phyloP scores from a whole-genome alignment of 2,329 filamentous ascomycete genomes.

The Coniochaeta sp. region DNA sequence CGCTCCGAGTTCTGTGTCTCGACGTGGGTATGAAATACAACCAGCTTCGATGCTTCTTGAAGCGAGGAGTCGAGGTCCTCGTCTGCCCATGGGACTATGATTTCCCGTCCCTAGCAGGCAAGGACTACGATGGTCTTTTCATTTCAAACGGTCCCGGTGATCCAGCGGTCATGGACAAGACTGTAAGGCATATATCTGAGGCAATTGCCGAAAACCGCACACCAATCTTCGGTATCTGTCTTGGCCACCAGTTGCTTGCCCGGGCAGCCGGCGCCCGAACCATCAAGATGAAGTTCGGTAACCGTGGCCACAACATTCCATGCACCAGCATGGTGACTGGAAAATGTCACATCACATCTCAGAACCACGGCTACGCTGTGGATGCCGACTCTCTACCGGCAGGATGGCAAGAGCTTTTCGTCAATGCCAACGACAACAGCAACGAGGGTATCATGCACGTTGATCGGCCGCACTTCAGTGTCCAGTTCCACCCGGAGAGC shows the following conservation, averaged over 20 bases:
- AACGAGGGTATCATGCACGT: slow-evolving; percentile 95
- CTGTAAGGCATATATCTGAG: slow-evolving; percentile 70
- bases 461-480: slow-evolving; percentile 87
- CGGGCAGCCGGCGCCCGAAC: slow-evolving; percentile 81
- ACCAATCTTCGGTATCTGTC: slow-evolving; percentile 92
- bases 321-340: slow-evolving; percentile 94
- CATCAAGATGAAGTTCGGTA: slow-evolving; percentile 98
- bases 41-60: slow-evolving; percentile 87
- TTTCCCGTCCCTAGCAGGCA: slow-evolving; percentile 67
- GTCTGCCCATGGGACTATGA: slow-evolving; percentile 97
- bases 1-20: slow-evolving; percentile 81
- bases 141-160: slow-evolving; percentile 97
- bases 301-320: slow-evolving; percentile 96
- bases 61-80: slow-evolving; percentile 85
- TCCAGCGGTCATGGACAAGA: slow-evolving; percentile 74
- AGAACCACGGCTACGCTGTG: slow-evolving; percentile 96
- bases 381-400: slow-evolving; percentile 67
- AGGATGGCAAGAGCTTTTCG: slow-evolving; percentile 89
- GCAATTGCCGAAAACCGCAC: slow-evolving; percentile 73
- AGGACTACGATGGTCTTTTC: slow-evolving; percentile 93
- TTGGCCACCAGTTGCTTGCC: slow-evolving; percentile 89
- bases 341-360: slow-evolving; percentile 96
- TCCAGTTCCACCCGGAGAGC: slow-evolving; percentile 99
- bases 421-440: slow-evolving; percentile 96
- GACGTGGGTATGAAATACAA: slow-evolving; percentile 99